These are phyloP conservation scores for Saccharomycopsis fibuligera DNA, from an alignment of 805 yeast genomes.

Conservation along the genomic window DNA sequence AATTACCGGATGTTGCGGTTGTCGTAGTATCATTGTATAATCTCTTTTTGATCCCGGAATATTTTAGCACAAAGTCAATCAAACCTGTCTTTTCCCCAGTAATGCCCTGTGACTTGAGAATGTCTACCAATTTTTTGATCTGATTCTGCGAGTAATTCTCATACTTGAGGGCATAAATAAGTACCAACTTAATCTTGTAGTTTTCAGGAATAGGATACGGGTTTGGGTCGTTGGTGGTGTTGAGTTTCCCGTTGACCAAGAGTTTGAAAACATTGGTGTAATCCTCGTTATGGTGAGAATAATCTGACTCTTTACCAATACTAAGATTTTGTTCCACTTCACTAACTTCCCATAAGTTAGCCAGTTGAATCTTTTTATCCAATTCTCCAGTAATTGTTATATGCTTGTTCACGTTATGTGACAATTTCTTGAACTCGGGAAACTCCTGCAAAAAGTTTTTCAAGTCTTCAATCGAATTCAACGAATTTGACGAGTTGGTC, in stretches of 20 bases:
- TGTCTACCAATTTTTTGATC: conserved; percentile 31
- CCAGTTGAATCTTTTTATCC: conserved; percentile 59
- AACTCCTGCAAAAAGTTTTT: conserved; percentile 85
- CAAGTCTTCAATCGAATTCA: conserved; percentile 73
- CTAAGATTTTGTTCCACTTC: conserved; percentile 86
- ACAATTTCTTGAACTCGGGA: conserved; percentile 87
- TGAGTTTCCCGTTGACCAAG: conserved; percentile 32
- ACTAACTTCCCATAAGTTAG: conserved; percentile 74
- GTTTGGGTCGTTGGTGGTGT: conserved; percentile 23
- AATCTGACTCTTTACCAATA: conserved; percentile 42
- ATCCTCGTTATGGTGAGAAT: conserved; percentile 42
- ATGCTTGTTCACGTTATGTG: conserved; percentile 86
- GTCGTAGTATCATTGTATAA: conserved; percentile 25
- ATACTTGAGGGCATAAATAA: conserved; percentile 69
- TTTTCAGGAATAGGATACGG: conserved; percentile 38
- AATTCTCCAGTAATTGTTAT: conserved; percentile 85
- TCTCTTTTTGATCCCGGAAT: conserved; percentile 40
- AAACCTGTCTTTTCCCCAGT: conserved; percentile 35
- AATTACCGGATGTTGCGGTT: neutral
- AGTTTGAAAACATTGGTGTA: conserved; percentile 48
- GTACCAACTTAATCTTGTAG: conserved; percentile 64
- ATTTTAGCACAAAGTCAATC: conserved; percentile 39
- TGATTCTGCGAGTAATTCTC: conserved; percentile 46
- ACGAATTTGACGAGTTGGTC: conserved; percentile 60
- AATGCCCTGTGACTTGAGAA: conserved; percentile 32